Conservation (phyloP, 1,284 basidiomycete species). For the Ceratobasidium theobromae region DNA sequence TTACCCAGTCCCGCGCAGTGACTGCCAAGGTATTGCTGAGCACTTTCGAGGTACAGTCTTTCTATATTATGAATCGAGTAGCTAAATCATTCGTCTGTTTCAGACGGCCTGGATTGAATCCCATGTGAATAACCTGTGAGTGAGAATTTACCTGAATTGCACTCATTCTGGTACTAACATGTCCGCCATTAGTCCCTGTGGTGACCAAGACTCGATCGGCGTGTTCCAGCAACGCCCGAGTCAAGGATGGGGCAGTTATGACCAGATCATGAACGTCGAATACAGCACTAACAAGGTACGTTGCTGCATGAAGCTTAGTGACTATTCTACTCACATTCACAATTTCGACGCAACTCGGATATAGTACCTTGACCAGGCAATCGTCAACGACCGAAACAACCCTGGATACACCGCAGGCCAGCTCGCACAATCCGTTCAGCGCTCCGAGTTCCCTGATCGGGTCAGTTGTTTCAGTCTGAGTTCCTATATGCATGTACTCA, state of each 20-base stretch:
- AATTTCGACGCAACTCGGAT: background rate
- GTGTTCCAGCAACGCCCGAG: too few species aligned
- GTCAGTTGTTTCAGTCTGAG: background rate
- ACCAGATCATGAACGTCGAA: too few species aligned
- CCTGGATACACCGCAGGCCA: background rate
- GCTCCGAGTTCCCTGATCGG: background rate
- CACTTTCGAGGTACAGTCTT: too few species aligned
- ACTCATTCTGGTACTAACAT: background rate
- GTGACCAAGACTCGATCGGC: constrained; percentile 5
- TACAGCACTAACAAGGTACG: constrained; percentile 1
- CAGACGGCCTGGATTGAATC: too few species aligned
- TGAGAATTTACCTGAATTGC: background rate
- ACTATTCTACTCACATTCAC: background rate
- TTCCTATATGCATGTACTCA: background rate
- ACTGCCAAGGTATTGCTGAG: too few species aligned
- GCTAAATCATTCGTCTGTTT: too few species aligned
- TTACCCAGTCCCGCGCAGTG: too few species aligned
- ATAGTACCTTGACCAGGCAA: background rate
- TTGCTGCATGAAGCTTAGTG: background rate
- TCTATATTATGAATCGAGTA: too few species aligned
- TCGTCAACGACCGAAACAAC: too few species aligned
- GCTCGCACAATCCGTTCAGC: constrained; percentile 7
- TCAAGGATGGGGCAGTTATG: too few species aligned
- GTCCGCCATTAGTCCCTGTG: background rate
- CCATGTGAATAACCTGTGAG: background rate